Evolutionary conservation across 208 protist genomes (phyloP).

Genomic region (Trypanosoma mega): DNA sequence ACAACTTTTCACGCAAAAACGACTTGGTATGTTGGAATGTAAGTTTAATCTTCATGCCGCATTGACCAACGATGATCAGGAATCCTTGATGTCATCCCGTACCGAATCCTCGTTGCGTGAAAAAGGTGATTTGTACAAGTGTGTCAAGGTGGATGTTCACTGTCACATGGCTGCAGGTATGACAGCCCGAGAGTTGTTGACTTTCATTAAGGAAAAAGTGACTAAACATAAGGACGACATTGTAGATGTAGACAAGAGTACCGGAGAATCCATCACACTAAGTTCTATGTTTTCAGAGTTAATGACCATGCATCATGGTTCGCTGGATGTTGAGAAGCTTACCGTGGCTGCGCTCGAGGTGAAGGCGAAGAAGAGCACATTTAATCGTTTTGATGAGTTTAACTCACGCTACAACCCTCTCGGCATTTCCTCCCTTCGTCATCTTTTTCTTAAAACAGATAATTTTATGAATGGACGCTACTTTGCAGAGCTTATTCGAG

Average conservation of each 20-base stretch:
- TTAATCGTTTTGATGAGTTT: constrained; percentile 91
- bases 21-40: constrained; percentile 79
- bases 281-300: constrained; percentile 31
- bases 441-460: constrained; percentile 80
- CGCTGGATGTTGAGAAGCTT: constrained; percentile 40
- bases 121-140: constrained; percentile 73
- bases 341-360: constrained; percentile 78
- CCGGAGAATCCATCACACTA: constrained; percentile 23
- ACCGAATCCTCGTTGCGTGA: background rate
- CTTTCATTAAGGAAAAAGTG: constrained; percentile 72
- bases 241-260: constrained; percentile 41
- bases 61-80: constrained; percentile 79
- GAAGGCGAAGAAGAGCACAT: constrained; percentile 75
- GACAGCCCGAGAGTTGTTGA: constrained; percentile 68
- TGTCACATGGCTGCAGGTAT: constrained; percentile 79
- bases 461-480: constrained; percentile 91
- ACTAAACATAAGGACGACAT: constrained; percentile 62
- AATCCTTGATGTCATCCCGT: constrained; percentile 18
- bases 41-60: constrained; percentile 81
- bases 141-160: constrained; percentile 86
- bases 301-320: background rate
- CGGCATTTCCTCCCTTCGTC: constrained; percentile 58
- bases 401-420: constrained; percentile 84
- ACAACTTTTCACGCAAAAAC: constrained; percentile 71
- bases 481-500: constrained; percentile 81